Evolutionary conservation across 2,329 filamentous ascomycete species (phyloP), one percentile per base, ranked within the genome.

Genomic region (Reticulascus tulasneorum): DNA sequence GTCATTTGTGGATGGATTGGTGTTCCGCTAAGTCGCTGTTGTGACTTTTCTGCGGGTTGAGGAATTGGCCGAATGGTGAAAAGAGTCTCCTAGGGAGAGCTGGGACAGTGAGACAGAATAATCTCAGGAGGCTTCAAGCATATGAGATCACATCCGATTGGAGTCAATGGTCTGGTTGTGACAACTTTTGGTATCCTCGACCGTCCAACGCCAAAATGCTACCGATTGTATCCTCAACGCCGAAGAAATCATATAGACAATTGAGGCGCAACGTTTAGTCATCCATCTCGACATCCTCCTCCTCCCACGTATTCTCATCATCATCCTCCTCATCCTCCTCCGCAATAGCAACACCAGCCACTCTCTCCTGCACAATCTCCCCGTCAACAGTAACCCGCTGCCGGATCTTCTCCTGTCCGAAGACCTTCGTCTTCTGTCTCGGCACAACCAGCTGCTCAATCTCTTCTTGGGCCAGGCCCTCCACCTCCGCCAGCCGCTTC

Each of bases 401-500:
- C 43, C 56, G 53, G 49, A 56, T 55, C 57, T 64, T 58, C 54
- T 69, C 64, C 22, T 56, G 59, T 38, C 67, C 63, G 49, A 70
- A 70, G 5, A 58, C 60, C 47, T 60, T 61, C 42, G 56, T 53
- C 46, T 51, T 48, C 37, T 50, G 48, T 29, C 49, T 42, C 17
- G 38, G 21, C 29, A 54, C 54, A 49, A 66, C 59, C 47, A 67
- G 66, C 59, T 74, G 73, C 23, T 55, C 56, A 26, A 63, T 62
- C 54, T 76, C 73, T 60, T 73, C 55, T 35, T 58, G 70, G 50
- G 72, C 57, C 36, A 47, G 44, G 35, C 62, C 71, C 41, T 46
- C 37, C 56, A 75, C 66, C 54, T 77, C 67, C 50, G 76, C 75
- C 51, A 84, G 62, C 38, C 67, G 63, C 53, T 67, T 66, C 65